A percentile compares a stretch with the other conserved stretches of the same genome.
These are phyloP conservation scores for Coemansia sp. DNA, from an alignment of 192 early-diverging fungal species.

Conservation along the genomic window DNA sequence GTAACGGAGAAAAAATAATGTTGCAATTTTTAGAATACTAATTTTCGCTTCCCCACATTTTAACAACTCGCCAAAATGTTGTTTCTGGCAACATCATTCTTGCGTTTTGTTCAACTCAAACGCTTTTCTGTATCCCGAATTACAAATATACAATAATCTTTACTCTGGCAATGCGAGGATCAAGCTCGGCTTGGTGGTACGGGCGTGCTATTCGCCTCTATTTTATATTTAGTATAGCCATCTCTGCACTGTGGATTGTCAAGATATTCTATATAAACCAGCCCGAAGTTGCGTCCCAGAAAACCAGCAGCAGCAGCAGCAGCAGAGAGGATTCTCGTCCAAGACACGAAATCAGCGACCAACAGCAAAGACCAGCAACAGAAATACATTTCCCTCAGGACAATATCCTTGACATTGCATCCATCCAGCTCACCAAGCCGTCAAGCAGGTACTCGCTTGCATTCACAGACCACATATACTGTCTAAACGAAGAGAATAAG, in stretches of 20 bases:
- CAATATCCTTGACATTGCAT: background rate
- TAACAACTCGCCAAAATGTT: no score
- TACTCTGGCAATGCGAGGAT: conserved; percentile 3
- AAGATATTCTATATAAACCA: conserved; percentile 18
- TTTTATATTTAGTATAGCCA: conserved; percentile 33
- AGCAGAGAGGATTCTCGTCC: background rate
- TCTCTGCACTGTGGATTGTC: conserved; percentile 37
- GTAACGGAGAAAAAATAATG: conserved; percentile 10
- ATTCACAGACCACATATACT: conserved; percentile 53
- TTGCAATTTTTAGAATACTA: no score
- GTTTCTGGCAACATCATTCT: background rate
- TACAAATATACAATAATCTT: background rate
- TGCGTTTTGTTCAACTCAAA: background rate
- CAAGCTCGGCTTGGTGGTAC: conserved; percentile 51
- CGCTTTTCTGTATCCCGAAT: background rate
- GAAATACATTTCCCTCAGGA: background rate
- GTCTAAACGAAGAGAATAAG: conserved; percentile 23
- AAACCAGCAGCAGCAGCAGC: background rate
- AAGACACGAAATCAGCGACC: background rate
- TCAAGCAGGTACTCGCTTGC: conserved; percentile 17
- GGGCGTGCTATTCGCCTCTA: conserved; percentile 49
- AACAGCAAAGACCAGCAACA: background rate
- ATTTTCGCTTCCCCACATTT: no score
- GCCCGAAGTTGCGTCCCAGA: background rate
- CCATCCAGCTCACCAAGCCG: conserved; percentile 10